A percentile compares a stretch with the other conserved stretches of the same genome.
Conservation (phyloP, 306 rosid species). For the Quercus dentata region DNA sequence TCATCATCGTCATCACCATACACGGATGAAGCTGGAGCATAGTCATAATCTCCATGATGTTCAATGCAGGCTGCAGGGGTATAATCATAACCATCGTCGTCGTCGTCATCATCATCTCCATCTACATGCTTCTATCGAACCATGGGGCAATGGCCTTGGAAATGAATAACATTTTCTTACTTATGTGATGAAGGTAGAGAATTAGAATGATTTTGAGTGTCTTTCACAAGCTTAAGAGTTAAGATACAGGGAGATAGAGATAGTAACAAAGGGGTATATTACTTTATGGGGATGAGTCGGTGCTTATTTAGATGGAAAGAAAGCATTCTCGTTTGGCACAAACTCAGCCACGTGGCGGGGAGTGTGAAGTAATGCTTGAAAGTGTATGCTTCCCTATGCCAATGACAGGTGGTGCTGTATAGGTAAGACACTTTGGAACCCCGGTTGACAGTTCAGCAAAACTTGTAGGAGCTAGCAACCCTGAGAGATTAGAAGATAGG, state of each 20-base stretch:
- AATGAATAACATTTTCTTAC: constrained; percentile 12
- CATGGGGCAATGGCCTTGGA: constrained; percentile 13
- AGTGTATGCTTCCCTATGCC: constrained; percentile 6
- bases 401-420: not conserved
- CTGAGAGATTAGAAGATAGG: no score
- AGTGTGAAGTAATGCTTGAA: constrained; percentile 22
- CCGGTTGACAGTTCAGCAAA: constrained; percentile 14
- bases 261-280: not conserved
- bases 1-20: no score
- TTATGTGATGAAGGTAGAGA: not conserved
- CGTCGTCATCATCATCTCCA: not conserved
- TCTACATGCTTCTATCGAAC: constrained; percentile 13
- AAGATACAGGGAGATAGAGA: not conserved
- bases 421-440: constrained; percentile 14
- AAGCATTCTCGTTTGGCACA: not conserved
- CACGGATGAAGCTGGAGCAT: no score
- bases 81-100: no score
- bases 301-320: constrained; percentile 7
- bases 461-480: not conserved
- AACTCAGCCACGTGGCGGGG: constrained; percentile 19
- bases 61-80: no score
- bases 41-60: no score
- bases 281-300: not conserved
- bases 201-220: not conserved
- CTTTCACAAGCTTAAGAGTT: not conserved